Base-by-base conservation (phyloP, 1,284 basidiomycete species). In the Ganoderma lucidum region DNA sequence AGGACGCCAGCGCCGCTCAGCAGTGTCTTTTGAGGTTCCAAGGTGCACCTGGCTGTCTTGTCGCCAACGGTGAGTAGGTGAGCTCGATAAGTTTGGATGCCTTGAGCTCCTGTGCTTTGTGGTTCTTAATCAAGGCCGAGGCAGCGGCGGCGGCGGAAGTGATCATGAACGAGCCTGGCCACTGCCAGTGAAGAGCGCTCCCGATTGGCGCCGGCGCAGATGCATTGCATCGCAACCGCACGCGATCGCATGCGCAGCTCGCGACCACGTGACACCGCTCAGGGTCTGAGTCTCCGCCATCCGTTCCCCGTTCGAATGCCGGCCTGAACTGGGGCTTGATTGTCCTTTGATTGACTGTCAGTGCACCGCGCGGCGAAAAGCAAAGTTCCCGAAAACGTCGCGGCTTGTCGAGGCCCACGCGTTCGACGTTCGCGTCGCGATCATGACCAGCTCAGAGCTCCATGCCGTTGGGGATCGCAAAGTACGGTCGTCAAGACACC, bases 401-500 rank as follows among this genome's bases (percentile, higher is more conserved):
- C 35, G 35, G n/a, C 32, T 19, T 28, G 30, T 28, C 48, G 30
- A 56, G 53, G 8, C 30, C 15, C 56, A 19, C 35, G 37, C 32
- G 15, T n/a, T n/a, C 59, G 45, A 32, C 32, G 15, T n/a, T n/a
- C 59, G 45, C 64, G 59, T 39, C n/a, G 41, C 61, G 63, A 45
- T n/a, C 28, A 32, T 63, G 60, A 70, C 32, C 6, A 17, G 4
- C 1, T 2, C 12, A 10, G 12, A 8, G 10, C 39, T 41, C 32
- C 55, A 32, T 35, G 55, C 23, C 17, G 28, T 30, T 58, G 55
- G 55, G 58, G 39, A n/a, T 61, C 59, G 39, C 63, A 51, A 42
- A 65, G 56, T 58, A 61, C 63, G 62, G 72, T 73, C 69, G 72
- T 70, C 72, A 71, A 71, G 72, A 73, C 69, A 70, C 60, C 72